Evolutionary conservation across 768 basidiomycete species (phyloP), one percentile per base, ranked within the genome.

Genomic region (Butyriboletus loyo): DNA sequence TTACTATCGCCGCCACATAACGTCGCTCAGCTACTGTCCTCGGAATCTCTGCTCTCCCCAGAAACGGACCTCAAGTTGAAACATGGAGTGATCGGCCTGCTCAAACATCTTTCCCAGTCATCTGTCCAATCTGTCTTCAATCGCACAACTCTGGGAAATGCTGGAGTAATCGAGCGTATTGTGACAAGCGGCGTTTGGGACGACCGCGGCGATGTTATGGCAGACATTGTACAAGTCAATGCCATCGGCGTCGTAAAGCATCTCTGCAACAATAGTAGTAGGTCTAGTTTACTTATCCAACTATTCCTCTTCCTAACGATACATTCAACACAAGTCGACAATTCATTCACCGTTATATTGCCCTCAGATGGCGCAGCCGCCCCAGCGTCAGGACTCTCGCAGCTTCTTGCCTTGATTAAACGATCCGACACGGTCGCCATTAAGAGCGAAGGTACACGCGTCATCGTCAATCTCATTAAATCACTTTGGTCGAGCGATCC

Each of bases 211-310:
- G 91, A 96, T 66, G 77, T 75, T 46, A 84, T 93, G 77, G 86
- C 87, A 7, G 87, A 92, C 49, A 80, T 90, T 22, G 84, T 98
- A 1, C 96, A 98, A 68, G 76, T 93, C 7, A 85, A 85, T 43
- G 91, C 90, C 0, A 88, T 98, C 46, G 92, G 92, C 1, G 79
- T 92, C 8, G 81, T 87, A 17, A 99, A 98, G 69, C 91, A 96
- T 66, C 77, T 98, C 49, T 93, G 89, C 64, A 84, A 80, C 57
- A 80, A 80, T 34, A 86, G 82, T 64, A 75, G 92, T 95, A 65
- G 61, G 83, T 68, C 14, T 31, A 14, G 19, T 35, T 42, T 13
- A 0, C 35, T 36, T 38, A 19, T 47, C 13, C 30, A 22, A 19
- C 46, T 37, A 52, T 31, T 54, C 77, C 74, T 32, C 73, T 77